These are phyloP conservation scores for Cladophialophora psammophila DNA, from an alignment of 2,329 filamentous ascomycete species.

Conservation along the genomic window DNA sequence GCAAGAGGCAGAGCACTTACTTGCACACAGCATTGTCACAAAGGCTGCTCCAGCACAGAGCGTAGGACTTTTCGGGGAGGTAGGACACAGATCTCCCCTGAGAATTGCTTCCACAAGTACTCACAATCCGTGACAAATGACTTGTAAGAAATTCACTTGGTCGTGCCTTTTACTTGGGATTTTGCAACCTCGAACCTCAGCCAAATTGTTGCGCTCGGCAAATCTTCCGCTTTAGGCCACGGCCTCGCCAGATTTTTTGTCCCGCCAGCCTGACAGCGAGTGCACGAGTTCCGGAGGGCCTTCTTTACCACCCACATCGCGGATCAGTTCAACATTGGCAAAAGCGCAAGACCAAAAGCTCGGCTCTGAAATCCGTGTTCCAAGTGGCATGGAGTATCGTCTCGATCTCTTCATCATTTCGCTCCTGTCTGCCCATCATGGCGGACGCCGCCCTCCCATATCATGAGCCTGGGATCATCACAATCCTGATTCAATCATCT, in stretches of 20 bases:
- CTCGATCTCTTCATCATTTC: not conserved
- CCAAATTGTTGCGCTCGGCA: constrained; percentile 23
- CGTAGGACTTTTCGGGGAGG: not conserved
- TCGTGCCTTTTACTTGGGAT: not conserved
- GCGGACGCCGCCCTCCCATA: constrained; percentile 53
- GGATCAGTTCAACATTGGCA: not conserved
- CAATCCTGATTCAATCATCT: constrained; percentile 66
- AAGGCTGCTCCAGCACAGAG: not conserved
- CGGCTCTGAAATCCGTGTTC: not conserved
- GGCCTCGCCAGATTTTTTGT: not conserved
- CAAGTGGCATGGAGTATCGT: constrained; percentile 3
- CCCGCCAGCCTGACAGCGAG: not conserved
- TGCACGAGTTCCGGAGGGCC: too few relatives aligned
- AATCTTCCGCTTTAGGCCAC: constrained; percentile 7
- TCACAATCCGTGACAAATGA: not conserved
- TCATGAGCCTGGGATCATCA: constrained; percentile 67
- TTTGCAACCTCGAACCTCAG: not conserved
- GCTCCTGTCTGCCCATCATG: constrained; percentile 17
- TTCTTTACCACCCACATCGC: not conserved
- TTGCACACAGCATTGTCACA: constrained; percentile 37
- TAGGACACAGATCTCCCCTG: not conserved
- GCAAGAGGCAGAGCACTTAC: constrained; percentile 25
- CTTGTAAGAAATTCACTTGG: constrained; percentile 7
- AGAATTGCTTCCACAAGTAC: not conserved
- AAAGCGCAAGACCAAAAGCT: not conserved